phyloP scores from a whole-genome alignment of 1,139 yeast species.

The Yamadazyma jaroonii region DNA sequence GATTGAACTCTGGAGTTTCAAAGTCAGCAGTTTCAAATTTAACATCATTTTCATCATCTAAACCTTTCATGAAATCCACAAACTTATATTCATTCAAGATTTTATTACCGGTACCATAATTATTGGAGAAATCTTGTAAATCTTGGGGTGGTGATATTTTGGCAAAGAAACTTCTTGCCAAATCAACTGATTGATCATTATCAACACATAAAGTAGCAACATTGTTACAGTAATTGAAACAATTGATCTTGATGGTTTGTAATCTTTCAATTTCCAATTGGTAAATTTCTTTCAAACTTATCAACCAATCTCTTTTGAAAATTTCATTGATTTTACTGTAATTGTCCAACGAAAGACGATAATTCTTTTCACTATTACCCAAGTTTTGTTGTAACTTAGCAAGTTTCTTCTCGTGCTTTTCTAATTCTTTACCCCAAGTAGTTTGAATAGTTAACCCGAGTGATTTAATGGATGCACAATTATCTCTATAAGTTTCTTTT shows the following conservation, averaged over 20 bases:
- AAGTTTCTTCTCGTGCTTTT: constrained; percentile 61
- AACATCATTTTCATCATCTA: constrained; percentile 23
- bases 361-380: constrained; percentile 50
- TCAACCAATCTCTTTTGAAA: constrained; percentile 81
- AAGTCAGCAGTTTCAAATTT: constrained; percentile 28
- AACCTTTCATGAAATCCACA: constrained; percentile 40
- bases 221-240: constrained; percentile 82
- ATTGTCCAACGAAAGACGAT: constrained; percentile 55
- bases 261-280: constrained; percentile 76
- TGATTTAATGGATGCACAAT: constrained; percentile 58
- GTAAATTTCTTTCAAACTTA: constrained; percentile 67
- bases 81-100: constrained; percentile 55
- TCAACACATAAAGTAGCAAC: constrained; percentile 76
- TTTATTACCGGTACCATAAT: constrained; percentile 65
- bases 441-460: constrained; percentile 64
- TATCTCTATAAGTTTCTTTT: constrained; percentile 56
- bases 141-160: constrained; percentile 64
- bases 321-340: constrained; percentile 66
- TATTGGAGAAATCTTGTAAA: constrained; percentile 51
- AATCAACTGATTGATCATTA: constrained; percentile 74
- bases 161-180: constrained; percentile 65
- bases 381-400: constrained; percentile 53
- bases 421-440: constrained; percentile 76
- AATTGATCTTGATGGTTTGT: constrained; percentile 67
- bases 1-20: constrained; percentile 34